A percentile compares a stretch with the other conserved stretches of the same genome.
phyloP scores from a whole-genome alignment of 2,329 filamentous ascomycete genomes.

The Pseudogymnoascus sp. region DNA sequence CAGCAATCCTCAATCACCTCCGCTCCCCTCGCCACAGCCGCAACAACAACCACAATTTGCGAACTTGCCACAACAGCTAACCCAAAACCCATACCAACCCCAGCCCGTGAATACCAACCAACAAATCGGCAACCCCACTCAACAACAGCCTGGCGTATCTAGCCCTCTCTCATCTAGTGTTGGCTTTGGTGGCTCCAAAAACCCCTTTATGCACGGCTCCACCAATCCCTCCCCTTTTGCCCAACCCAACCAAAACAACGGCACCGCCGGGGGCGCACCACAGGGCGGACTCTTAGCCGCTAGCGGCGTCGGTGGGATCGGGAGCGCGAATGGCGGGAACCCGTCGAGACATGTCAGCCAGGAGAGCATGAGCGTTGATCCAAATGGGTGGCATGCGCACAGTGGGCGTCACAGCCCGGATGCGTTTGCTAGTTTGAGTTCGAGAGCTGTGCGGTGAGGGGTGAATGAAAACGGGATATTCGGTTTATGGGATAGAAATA shows the following conservation, averaged over 20 bases:
- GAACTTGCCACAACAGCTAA: constrained; percentile 24
- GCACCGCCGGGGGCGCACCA: not conserved
- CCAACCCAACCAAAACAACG: not conserved
- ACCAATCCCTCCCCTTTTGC: not conserved
- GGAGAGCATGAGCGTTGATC: constrained; percentile 54
- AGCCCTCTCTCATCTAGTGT: constrained; percentile 10
- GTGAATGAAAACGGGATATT: not conserved
- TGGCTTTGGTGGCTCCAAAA: constrained; percentile 22
- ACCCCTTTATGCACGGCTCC: constrained; percentile 25
- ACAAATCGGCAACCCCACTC: not conserved
- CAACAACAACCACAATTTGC: constrained; percentile 21
- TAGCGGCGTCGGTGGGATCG: not conserved
- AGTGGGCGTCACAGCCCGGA: constrained; percentile 72
- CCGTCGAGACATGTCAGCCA: constrained; percentile 48
- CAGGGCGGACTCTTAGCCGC: not conserved
- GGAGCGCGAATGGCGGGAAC: constrained; percentile 17
- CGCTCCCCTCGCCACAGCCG: constrained; percentile 33
- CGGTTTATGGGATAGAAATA: not conserved
- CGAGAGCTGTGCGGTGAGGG: constrained; percentile 20
- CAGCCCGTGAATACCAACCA: not conserved
- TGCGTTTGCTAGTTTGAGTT: constrained; percentile 62
- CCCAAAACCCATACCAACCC: constrained; percentile 25
- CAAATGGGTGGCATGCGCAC: constrained; percentile 49
- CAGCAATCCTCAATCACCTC: constrained; percentile 35
- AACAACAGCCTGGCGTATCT: constrained; percentile 24